phyloP scores from a whole-genome alignment of 139 green algal species.

The Coelastrella sp. region DNA sequence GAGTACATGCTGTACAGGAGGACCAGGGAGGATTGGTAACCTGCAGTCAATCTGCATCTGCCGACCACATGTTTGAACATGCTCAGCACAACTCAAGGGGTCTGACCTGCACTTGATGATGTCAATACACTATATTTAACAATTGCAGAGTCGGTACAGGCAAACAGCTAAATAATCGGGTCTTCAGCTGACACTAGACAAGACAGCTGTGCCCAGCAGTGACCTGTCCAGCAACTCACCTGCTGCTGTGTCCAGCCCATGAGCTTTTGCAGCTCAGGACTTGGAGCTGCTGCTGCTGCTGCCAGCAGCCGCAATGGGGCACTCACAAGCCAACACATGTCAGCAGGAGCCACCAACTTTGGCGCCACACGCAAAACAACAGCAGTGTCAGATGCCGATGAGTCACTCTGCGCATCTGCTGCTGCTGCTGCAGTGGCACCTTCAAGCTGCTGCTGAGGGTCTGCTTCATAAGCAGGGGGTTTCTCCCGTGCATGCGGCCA shows the following conservation, averaged over 20 bases:
- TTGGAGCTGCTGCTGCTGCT: not conserved
- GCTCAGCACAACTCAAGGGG: no score
- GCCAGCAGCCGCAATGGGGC: constrained; percentile 30
- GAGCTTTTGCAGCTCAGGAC: constrained; percentile 23
- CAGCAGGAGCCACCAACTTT: constrained; percentile 20
- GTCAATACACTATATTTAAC: no score
- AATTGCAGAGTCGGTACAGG: no score
- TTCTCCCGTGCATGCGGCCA: constrained; percentile 9
- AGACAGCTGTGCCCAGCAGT: no score
- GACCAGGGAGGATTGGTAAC: no score
- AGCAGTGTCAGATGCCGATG: no score
- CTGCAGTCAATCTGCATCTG: no score
- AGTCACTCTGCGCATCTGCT: not conserved
- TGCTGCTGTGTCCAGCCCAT: constrained; percentile 67
- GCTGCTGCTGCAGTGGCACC: not conserved
- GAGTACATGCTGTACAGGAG: no score
- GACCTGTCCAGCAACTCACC: not conserved
- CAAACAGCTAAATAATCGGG: no score
- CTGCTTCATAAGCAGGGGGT: constrained; percentile 33
- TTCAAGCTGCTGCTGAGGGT: not conserved
- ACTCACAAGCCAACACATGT: constrained; percentile 17
- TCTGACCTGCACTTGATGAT: no score
- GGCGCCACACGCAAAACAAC: constrained; percentile 1
- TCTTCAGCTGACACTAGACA: no score
- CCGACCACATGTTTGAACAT: no score